phyloP scores from a whole-genome alignment of 441 rosid species.

The Populus hybrid region DNA sequence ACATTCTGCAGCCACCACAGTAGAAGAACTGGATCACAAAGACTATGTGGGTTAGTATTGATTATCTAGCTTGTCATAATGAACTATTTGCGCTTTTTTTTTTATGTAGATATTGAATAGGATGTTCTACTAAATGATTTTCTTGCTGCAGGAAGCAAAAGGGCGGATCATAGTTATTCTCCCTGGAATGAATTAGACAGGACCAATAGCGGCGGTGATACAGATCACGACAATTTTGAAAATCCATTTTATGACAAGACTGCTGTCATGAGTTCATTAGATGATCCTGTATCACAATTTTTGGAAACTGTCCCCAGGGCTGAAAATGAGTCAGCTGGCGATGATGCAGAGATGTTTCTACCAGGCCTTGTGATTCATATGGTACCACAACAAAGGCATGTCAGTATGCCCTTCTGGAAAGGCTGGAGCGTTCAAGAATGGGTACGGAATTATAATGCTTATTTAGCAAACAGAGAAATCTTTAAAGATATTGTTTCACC shows the following conservation, averaged over 20 bases:
- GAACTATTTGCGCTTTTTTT: neutral
- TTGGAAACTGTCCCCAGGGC: slow-evolving; percentile 53
- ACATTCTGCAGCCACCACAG: slow-evolving; percentile 8
- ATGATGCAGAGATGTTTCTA: slow-evolving; percentile 65
- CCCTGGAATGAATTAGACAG: slow-evolving; percentile 22
- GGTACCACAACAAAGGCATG: slow-evolving; percentile 41
- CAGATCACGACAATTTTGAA: slow-evolving; percentile 20
- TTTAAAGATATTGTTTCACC: slow-evolving; percentile 74
- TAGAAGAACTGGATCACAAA: slow-evolving; percentile 21
- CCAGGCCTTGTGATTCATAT: slow-evolving; percentile 78
- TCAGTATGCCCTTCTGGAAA: slow-evolving; percentile 49
- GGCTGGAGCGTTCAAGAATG: slow-evolving; percentile 45
- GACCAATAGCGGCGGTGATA: slow-evolving; percentile 13
- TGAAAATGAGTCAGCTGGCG: slow-evolving; percentile 26
- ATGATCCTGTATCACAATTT: slow-evolving; percentile 60
- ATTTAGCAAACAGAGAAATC: slow-evolving; percentile 59
- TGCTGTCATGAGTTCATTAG: slow-evolving; percentile 17
- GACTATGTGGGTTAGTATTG: slow-evolving; percentile 18
- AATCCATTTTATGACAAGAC: slow-evolving; percentile 32
- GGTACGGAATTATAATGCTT: slow-evolving; percentile 48
- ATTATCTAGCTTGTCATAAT: neutral
- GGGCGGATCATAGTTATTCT: slow-evolving; percentile 18
- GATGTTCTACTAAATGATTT: slow-evolving; percentile 8
- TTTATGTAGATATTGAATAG: neutral
- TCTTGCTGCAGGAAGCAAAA: slow-evolving; percentile 30